Evolutionary conservation across 441 rosid species (phyloP).

Genomic region (Erodium moschatum): DNA sequence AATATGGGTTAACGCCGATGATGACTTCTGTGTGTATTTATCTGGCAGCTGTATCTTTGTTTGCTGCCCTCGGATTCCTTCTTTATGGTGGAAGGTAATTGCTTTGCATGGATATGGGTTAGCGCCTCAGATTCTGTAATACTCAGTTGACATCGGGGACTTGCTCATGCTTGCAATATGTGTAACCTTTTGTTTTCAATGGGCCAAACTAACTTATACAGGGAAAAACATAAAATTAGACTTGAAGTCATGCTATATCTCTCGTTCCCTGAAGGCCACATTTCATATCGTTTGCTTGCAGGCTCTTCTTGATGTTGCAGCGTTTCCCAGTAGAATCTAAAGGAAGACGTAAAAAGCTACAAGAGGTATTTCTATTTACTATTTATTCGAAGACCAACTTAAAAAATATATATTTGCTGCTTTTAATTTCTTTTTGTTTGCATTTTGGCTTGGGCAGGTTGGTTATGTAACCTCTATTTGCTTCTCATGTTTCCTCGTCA

Average conservation of each 20-base stretch:
- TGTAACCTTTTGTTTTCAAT: conserved; percentile 1
- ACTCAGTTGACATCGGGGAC: not conserved
- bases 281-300: conserved; percentile 22
- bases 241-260: conserved; percentile 1
- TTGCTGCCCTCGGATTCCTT: conserved; percentile 76
- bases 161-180: not conserved
- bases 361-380: conserved; percentile 41
- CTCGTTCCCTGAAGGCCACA: not conserved
- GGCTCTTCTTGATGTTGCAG: conserved; percentile 85
- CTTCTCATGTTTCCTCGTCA: conserved; percentile 73
- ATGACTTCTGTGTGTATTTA: not conserved
- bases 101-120: not conserved
- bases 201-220: not conserved
- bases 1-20: not conserved
- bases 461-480: conserved; percentile 89
- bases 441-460: conserved; percentile 47
- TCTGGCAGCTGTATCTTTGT: conserved; percentile 60
- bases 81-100: conserved; percentile 82
- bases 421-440: not conserved
- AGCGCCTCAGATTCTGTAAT: not conserved
- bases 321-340: conserved; percentile 90
- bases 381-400: not conserved
- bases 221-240: not conserved
- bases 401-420: not conserved
- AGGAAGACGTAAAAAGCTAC: conserved; percentile 82